Percentiles rank a stretch among this genome's conserved stretches.
Conservation (phyloP, 2,329 filamentous ascomycete genomes). For the Taxawa tesnikishii region DNA sequence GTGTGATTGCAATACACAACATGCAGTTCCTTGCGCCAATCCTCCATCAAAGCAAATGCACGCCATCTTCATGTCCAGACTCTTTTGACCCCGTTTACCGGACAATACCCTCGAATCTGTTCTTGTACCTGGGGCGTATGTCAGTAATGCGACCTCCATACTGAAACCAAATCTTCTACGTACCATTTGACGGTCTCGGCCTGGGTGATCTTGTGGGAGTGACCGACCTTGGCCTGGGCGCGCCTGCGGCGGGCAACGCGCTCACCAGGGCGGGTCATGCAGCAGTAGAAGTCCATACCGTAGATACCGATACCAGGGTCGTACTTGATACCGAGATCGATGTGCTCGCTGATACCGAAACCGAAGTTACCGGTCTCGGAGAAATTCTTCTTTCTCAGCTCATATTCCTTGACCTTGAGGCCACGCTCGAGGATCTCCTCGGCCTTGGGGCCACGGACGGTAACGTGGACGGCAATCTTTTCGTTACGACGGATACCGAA, state of each 20-base stretch:
- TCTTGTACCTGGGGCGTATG: slow-evolving; percentile 42
- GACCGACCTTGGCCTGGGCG: slow-evolving; percentile 73
- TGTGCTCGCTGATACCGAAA: slow-evolving; percentile 99
- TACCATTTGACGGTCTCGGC: slow-evolving; percentile 95
- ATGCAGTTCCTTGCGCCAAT: slow-evolving; percentile 8
- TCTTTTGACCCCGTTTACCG: slow-evolving; percentile 55
- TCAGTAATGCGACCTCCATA: background rate
- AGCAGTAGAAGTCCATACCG: slow-evolving; percentile 99
- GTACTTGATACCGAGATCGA: slow-evolving; percentile 99
- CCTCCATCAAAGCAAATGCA: slow-evolving; percentile 8
- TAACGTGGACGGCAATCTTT: slow-evolving; percentile 99
- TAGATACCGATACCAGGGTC: slow-evolving; percentile 97
- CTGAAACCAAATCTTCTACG: background rate
- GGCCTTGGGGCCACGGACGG: slow-evolving; percentile 96
- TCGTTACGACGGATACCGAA: slow-evolving; percentile 99
- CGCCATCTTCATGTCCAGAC: slow-evolving; percentile 3
- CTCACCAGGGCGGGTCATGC: slow-evolving; percentile 99
- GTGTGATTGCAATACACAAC: slow-evolving; percentile 13
- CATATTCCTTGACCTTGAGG: slow-evolving; percentile 99
- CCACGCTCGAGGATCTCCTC: slow-evolving; percentile 99
- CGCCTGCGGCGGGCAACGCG: slow-evolving; percentile 92
- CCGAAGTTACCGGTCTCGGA: slow-evolving; percentile 99
- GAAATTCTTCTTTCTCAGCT: slow-evolving; percentile 99
- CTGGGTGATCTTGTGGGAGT: slow-evolving; percentile 86
- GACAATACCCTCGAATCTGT: slow-evolving; percentile 96